Evolutionary conservation across 805 yeast species (phyloP).

Genomic region (Metschnikowia gelsemii): DNA sequence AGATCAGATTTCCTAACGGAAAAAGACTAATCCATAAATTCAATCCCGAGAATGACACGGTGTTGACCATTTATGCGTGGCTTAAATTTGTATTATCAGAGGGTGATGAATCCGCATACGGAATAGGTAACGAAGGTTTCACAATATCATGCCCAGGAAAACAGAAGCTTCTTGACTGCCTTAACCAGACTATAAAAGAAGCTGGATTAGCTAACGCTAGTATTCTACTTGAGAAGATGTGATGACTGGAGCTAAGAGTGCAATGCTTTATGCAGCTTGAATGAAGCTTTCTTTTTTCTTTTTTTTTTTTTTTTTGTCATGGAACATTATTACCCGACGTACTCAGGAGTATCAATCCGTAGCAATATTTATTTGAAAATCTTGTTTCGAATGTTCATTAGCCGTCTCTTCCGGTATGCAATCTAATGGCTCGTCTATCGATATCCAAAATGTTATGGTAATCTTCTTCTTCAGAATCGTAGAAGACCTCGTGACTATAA

Average conservation of each 20-base stretch:
- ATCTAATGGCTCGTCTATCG: conserved; percentile 9
- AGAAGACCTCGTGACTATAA: conserved; percentile 3
- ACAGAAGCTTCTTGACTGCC: conserved; percentile 52
- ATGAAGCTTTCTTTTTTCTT: too few relatives aligned
- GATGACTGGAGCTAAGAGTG: neutral
- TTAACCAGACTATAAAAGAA: conserved; percentile 61
- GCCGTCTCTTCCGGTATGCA: neutral
- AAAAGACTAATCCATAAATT: conserved; percentile 74
- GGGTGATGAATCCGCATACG: conserved; percentile 47
- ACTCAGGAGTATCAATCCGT: too few relatives aligned
- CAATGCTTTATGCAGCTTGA: neutral
- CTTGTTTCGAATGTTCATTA: neutral
- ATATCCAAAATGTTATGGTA: conserved; percentile 12
- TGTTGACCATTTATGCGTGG: conserved; percentile 59
- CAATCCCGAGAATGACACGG: conserved; percentile 50
- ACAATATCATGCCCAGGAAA: conserved; percentile 35
- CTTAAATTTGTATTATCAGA: conserved; percentile 57
- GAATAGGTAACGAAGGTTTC: conserved; percentile 39
- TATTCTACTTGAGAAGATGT: conserved; percentile 55
- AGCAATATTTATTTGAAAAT: too few relatives aligned
- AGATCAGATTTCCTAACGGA: conserved; percentile 89
- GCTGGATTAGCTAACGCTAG: conserved; percentile 85
- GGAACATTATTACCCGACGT: neutral
- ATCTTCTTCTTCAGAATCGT: conserved; percentile 9
- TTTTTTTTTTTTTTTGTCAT: neutral